phyloP scores from a whole-genome alignment of 805 yeast genomes.

The Hanseniaspora singularis region DNA sequence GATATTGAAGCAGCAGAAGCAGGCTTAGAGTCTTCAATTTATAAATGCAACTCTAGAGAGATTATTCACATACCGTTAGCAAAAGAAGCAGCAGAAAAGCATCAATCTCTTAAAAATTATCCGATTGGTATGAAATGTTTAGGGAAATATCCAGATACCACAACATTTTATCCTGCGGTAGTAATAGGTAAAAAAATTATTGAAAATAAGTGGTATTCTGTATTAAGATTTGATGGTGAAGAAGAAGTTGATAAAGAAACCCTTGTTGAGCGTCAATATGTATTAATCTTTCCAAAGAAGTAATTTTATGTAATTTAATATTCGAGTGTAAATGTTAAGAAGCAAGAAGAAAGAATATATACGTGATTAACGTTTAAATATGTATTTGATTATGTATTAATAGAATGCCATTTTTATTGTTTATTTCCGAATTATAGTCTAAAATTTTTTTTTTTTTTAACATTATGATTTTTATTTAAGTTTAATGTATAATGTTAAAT shows the following conservation, averaged over 20 bases:
- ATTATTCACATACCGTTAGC: conserved; percentile 56
- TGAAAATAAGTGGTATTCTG: conserved; percentile 34
- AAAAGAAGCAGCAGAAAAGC: conserved; percentile 15
- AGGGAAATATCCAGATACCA: conserved; percentile 94
- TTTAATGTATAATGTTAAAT: too few relatives aligned
- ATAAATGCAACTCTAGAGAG: conserved; percentile 73
- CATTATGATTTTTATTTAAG: too few relatives aligned
- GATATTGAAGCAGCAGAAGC: conserved; percentile 97
- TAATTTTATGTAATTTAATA: not conserved
- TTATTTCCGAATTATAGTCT: too few relatives aligned
- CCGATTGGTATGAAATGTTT: conserved; percentile 72
- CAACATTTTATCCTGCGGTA: conserved; percentile 90
- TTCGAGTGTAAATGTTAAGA: not conserved
- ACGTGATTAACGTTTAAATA: too few relatives aligned
- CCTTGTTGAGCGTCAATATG: conserved; percentile 75
- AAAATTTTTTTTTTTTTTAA: too few relatives aligned
- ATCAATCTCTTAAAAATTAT: conserved; percentile 36
- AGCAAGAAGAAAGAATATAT: not conserved
- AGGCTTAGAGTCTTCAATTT: conserved; percentile 76
- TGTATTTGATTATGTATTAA: too few relatives aligned
- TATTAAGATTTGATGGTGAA: conserved; percentile 86
- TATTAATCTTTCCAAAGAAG: conserved; percentile 54
- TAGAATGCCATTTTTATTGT: too few relatives aligned
- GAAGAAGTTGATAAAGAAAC: conserved; percentile 94
- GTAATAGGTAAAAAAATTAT: conserved; percentile 67